Percentiles rank a stretch among this genome's conserved stretches.
phyloP scores from a whole-genome alignment of 306 rosid genomes.

The Alnus rubra region DNA sequence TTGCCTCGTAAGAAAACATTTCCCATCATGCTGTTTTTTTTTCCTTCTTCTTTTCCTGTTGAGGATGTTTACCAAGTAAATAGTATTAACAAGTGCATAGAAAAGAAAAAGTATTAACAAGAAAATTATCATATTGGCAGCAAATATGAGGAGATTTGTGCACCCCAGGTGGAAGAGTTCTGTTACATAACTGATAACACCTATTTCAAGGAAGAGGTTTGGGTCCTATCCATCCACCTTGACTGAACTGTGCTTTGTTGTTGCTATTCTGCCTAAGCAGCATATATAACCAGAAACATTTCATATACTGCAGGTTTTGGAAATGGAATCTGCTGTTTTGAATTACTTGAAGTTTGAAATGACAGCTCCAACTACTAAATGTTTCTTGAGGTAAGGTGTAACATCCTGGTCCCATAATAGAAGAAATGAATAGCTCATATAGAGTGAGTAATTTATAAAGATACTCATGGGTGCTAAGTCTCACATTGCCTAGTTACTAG shows the following conservation, averaged over 20 bases:
- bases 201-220: constrained; percentile 90
- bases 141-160: constrained; percentile 96
- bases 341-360: constrained; percentile 92
- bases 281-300: constrained; percentile 19
- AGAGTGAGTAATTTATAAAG: no score
- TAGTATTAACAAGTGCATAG: constrained; percentile 1
- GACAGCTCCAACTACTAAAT: constrained; percentile 94
- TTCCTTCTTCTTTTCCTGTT: background rate
- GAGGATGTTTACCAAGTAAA: background rate
- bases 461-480: no score
- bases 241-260: background rate
- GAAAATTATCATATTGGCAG: constrained; percentile 40
- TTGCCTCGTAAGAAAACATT: constrained; percentile 81
- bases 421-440: no score
- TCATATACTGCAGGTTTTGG: constrained; percentile 63
- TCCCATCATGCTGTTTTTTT: background rate
- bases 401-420: no score
- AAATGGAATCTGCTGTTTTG: constrained; percentile 89
- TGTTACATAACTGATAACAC: constrained; percentile 96
- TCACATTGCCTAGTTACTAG: no score
- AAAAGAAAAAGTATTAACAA: background rate
- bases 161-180: constrained; percentile 97
- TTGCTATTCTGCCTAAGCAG: background rate
- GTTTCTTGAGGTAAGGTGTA: constrained; percentile 65
- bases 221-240: background rate